A percentile compares a stretch with the other conserved stretches of the same genome.
Evolutionary conservation across 306 rosid species (phyloP).

Genomic region (Heteromeles arbutifolia): DNA sequence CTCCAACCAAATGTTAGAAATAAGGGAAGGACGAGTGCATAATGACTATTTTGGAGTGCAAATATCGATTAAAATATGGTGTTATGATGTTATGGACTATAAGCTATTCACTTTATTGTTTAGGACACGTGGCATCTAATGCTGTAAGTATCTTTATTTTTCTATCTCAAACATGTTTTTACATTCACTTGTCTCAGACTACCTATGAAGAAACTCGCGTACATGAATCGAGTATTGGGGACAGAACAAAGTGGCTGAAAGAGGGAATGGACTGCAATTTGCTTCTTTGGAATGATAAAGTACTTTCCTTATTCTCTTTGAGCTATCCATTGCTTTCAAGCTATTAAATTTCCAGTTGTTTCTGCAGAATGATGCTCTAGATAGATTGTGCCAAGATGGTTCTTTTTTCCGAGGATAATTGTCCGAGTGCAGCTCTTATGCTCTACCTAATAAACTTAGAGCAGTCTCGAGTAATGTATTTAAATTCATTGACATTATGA

Average conservation of each 20-base stretch:
- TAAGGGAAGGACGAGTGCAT: no score
- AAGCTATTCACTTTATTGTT: not conserved
- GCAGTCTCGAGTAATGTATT: not conserved
- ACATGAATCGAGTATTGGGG: slow-evolving; percentile 56
- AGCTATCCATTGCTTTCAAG: not conserved
- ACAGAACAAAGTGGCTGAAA: slow-evolving; percentile 77
- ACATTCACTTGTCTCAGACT: slow-evolving; percentile 31
- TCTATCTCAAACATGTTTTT: not conserved
- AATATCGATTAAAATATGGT: not conserved
- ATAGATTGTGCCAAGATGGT: not conserved
- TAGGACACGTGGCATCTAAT: slow-evolving; percentile 5
- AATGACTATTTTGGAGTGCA: no score
- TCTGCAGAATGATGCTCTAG: not conserved
- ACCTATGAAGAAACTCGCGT: slow-evolving; percentile 81
- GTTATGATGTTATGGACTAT: not conserved
- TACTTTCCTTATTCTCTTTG: slow-evolving; percentile 25
- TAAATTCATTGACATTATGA: slow-evolving; percentile 7
- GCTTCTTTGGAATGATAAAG: slow-evolving; percentile 88
- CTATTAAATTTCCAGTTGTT: not conserved
- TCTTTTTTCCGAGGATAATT: not conserved
- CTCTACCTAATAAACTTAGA: not conserved
- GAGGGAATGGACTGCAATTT: slow-evolving; percentile 97
- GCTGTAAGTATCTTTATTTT: slow-evolving; percentile 4
- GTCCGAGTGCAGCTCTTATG: not conserved
- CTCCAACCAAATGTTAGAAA: no score